Base-by-base conservation (phyloP, 306 rosid species). In the Dryas alaskensis region DNA sequence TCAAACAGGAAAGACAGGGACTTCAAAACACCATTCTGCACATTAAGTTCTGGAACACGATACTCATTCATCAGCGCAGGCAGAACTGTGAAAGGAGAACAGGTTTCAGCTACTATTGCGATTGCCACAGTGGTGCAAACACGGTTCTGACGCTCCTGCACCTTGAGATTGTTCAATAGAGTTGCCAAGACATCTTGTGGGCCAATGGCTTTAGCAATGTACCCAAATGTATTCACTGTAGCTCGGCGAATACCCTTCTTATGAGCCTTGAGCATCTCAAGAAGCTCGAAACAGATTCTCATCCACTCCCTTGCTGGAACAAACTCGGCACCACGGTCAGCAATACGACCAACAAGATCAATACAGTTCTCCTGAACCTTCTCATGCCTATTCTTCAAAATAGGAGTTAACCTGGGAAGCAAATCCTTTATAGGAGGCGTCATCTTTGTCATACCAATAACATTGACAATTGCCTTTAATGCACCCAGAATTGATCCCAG, bases 391-490 rank as follows among this genome's bases (percentile, higher is more conserved):
- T 93, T 93, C 84, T 93, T 93, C 89, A 93, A 83, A 78, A 93
- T 93, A 46, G 98, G 98, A 42, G 98, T 93, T 78, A 93, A 77
- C 64, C 98, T 86, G 43, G 98, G 98, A 73, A 93, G 98, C 88
- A 93, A 72, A 76, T 93, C 97, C 80, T 93, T 93, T 31, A 93
- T 93, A 40, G 98, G 98, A 31, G 98, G 98, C 10, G 98, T 91
- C 98, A 93, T 93, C 96, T 93, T 93, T 2, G 96, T 93, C 98
- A 93, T 93, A 78, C 98, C 98, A 43, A 93, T 93, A 66, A 93
- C 98, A 71, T 93, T 93, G 76, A 93, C 98, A 84, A 93, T 93
- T 9, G 98, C 95, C 81, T 93, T 93, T 13, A 93, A 87, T 54
- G 98, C 97, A 72, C 98, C 98, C 69, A 93, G 80, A 78, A 93